Base-by-base conservation (phyloP, 1,284 basidiomycete species). In the Meripilus lineatus region DNA sequence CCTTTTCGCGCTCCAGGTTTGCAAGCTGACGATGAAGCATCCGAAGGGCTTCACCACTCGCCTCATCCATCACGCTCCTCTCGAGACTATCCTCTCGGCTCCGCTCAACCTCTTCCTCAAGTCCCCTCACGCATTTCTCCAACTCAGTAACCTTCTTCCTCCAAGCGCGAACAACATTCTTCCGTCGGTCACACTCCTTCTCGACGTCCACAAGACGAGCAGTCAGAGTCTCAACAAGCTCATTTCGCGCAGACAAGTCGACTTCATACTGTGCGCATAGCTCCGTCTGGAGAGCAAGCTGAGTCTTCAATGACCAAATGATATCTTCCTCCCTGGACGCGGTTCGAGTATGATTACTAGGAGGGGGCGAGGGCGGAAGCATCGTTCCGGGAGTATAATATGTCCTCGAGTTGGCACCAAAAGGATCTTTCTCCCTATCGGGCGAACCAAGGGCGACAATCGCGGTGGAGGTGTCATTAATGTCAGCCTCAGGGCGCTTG, bases 31-130 rank as follows among this genome's bases (percentile, higher is more conserved):
- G 61, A 54, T 89, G 85, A 25, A 89, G 66, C 66, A 76, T 75
- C 22, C 77, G 67, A 48, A 89, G 54, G 1, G 84, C 84, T 55
- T 81, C 78, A 1, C 79, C 72, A 47, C 81, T 84, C 1, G 85
- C 85, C 52, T 84, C 84, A 53, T 89, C 86, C 79, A 87, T 84
- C 32, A 87, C 61, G 48, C 82, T 86, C 32, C 84, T 68, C 54
- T 86, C 85, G 63, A 79, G 64, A 54, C 75, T 81, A 53, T 82
- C 81, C 57, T 79, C 77, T 38, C 79, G 68, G 44, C 77, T 81
- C 3, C 69, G 66, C 38, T 88, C 84, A 14, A 84, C 77, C 54
- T 85, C 80, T 32, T 84, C 82, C 55, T 86, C 80, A 17, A 89
- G 68, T 44, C 69, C 63, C 11, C 77, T 67, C 47, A 80, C 79